These are phyloP conservation scores for Nevesoporus exiguus DNA, from an alignment of 768 basidiomycete genomes.

Conservation along the genomic window DNA sequence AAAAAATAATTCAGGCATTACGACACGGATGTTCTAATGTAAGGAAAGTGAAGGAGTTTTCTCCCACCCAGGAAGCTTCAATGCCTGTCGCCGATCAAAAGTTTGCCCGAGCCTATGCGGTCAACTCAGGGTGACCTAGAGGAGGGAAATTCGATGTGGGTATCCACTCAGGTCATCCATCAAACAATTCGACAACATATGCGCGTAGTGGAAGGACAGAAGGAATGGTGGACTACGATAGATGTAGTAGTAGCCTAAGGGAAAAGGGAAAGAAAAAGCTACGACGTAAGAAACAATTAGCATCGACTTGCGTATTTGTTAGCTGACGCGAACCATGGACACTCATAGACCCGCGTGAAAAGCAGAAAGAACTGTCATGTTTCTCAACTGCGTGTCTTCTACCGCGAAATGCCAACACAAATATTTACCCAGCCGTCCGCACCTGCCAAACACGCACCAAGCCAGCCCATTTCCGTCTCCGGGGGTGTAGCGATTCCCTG, in stretches of 20 bases:
- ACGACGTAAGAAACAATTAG: neutral
- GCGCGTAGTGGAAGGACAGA: neutral
- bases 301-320: neutral
- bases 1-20: neutral
- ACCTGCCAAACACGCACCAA: slow-evolving; percentile 87
- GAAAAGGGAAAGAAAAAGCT: neutral
- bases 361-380: neutral
- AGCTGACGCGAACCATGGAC: neutral
- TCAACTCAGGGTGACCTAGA: neutral
- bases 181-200: slow-evolving; percentile 14
- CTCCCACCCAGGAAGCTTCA: neutral
- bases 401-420: slow-evolving; percentile 61
- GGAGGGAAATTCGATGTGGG: neutral
- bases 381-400: slow-evolving; percentile 5
- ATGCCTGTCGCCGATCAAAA: neutral
- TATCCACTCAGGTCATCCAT: slow-evolving; percentile 14
- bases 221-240: slow-evolving; percentile 1
- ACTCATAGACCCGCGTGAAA: neutral
- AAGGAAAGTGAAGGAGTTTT: neutral
- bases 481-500: slow-evolving; percentile 83
- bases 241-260: neutral
- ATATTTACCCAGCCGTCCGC: slow-evolving; percentile 96
- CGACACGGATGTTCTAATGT: neutral
- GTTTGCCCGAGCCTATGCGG: neutral
- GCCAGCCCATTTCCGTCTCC: slow-evolving; percentile 90